These are phyloP conservation scores for Candida koratica DNA, from an alignment of 805 yeast genomes.

Conservation along the genomic window DNA sequence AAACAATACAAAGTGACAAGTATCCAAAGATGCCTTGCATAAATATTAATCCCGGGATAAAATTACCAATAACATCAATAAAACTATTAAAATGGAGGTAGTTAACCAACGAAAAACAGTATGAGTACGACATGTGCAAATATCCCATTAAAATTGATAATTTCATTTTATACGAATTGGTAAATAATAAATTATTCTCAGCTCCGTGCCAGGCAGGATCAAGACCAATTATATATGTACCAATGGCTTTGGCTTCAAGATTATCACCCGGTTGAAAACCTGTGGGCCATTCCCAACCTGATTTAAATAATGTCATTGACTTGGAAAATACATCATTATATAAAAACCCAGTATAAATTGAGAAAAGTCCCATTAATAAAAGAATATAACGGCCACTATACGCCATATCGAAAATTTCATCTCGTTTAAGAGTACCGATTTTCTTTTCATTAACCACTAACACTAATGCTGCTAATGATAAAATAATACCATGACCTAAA, in stretches of 20 bases:
- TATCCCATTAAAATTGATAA: constrained; percentile 92
- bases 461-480: constrained; percentile 66
- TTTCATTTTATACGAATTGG: constrained; percentile 97
- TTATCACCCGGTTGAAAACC: constrained; percentile 65
- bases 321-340: constrained; percentile 93
- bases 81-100: constrained; percentile 61
- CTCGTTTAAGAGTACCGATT: constrained; percentile 67
- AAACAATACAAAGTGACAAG: constrained; percentile 76
- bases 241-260: constrained; percentile 60
- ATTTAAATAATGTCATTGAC: constrained; percentile 79
- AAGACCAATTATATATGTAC: constrained; percentile 78
- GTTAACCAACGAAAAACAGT: constrained; percentile 79
- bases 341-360: constrained; percentile 91
- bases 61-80: constrained; percentile 87
- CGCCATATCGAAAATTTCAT: constrained; percentile 96
- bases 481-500: constrained; percentile 88
- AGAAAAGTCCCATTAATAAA: constrained; percentile 87
- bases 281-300: constrained; percentile 95
- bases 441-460: constrained; percentile 72
- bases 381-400: constrained; percentile 88
- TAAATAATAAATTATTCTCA: constrained; percentile 82
- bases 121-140: constrained; percentile 89
- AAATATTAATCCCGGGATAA: constrained; percentile 87
- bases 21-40: constrained; percentile 98
- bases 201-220: constrained; percentile 98